phyloP scores from a whole-genome alignment of 2,329 filamentous ascomycete genomes.

The Penicillium sp. region DNA sequence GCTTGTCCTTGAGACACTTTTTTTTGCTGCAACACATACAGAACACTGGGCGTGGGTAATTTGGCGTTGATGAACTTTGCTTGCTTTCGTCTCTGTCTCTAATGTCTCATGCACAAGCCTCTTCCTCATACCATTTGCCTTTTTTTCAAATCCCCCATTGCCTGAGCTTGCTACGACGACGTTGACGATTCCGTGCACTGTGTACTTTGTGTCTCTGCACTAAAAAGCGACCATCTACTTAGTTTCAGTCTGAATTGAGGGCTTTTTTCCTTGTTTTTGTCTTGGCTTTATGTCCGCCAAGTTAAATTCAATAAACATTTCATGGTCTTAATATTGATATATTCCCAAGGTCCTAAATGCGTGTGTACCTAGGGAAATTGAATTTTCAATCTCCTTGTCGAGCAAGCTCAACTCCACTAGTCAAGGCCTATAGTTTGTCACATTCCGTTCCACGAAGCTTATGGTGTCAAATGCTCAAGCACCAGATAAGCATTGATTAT shows the following conservation, averaged over 20 bases:
- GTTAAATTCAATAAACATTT: not conserved
- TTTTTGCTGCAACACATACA: constrained; percentile 14
- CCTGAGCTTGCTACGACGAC: not conserved
- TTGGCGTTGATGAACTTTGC: constrained; percentile 24
- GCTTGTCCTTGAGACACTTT: not conserved
- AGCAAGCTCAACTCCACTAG: no score
- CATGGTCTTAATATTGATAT: no score
- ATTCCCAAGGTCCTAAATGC: no score
- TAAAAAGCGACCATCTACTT: constrained; percentile 2
- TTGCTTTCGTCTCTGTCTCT: not conserved
- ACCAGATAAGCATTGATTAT: no score
- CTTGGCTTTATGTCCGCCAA: not conserved
- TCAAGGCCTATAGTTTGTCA: no score
- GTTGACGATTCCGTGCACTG: constrained; percentile 2
- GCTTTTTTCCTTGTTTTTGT: not conserved
- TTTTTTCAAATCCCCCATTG: not conserved
- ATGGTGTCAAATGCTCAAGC: no score
- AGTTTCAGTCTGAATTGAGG: constrained; percentile 2
- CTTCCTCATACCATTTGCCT: not conserved
- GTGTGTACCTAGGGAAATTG: no score
- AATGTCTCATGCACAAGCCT: not conserved
- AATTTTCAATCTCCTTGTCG: no score
- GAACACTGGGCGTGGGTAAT: constrained; percentile 33
- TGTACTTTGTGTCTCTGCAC: not conserved
- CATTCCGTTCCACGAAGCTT: no score